phyloP scores from a whole-genome alignment of 148 eudicot species.

The Euryodendron excelsum region DNA sequence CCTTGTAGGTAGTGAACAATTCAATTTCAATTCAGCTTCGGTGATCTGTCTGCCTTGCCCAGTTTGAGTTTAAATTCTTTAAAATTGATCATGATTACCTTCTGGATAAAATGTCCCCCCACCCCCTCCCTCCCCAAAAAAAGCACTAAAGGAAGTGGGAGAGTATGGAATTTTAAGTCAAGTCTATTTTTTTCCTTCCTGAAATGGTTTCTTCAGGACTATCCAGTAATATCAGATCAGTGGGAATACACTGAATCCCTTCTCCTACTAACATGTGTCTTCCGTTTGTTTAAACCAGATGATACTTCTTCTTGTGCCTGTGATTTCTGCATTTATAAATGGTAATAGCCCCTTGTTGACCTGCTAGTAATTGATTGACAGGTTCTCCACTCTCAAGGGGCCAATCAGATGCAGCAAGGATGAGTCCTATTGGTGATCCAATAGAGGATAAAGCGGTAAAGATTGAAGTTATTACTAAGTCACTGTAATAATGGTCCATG shows the following conservation, averaged over 20 bases:
- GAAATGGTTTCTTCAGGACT: not conserved
- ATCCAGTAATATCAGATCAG: too few relatives aligned
- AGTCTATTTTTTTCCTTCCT: not conserved
- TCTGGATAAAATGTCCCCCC: too few relatives aligned
- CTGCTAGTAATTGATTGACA: conserved; percentile 23
- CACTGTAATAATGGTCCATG: not conserved
- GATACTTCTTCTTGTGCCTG: not conserved
- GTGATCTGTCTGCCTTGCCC: too few relatives aligned
- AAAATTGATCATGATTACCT: not conserved
- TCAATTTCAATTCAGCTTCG: too few relatives aligned
- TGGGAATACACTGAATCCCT: not conserved
- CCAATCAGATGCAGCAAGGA: conserved; percentile 61
- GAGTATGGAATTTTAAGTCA: too few relatives aligned
- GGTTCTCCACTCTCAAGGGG: conserved; percentile 73
- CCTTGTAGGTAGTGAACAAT: not conserved
- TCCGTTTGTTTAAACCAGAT: not conserved
- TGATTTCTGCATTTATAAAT: not conserved
- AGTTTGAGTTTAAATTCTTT: conserved; percentile 1
- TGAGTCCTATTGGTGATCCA: conserved; percentile 46
- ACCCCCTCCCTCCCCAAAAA: too few relatives aligned
- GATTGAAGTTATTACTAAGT: not conserved
- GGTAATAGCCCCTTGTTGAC: conserved; percentile 6
- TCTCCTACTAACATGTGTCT: too few relatives aligned
- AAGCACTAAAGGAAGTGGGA: too few relatives aligned
- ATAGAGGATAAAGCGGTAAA: conserved; percentile 70